phyloP scores from a whole-genome alignment of 257 asterid genomes.

The Ilex aquifolium region DNA sequence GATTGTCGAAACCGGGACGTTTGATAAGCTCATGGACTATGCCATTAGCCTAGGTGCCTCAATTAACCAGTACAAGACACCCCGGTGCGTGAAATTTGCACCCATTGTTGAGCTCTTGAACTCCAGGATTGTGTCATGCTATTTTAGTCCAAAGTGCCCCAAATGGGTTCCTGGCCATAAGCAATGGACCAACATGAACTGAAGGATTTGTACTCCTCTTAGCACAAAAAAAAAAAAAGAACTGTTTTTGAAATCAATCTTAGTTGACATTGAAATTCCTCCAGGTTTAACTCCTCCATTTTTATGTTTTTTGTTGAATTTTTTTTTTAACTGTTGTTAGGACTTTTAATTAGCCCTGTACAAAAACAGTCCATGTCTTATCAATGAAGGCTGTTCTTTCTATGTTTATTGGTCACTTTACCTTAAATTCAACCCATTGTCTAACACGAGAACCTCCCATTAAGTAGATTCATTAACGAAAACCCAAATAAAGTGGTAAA shows the following conservation, averaged over 20 bases:
- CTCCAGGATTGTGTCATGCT: constrained; percentile 21
- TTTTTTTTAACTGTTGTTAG: not conserved
- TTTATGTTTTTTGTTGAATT: not conserved
- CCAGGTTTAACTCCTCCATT: not conserved
- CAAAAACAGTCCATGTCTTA: not conserved
- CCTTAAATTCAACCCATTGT: no score
- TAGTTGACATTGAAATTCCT: not conserved
- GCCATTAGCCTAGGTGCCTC: constrained; percentile 38
- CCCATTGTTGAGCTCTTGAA: constrained; percentile 32
- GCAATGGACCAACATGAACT: constrained; percentile 24
- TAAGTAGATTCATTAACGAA: no score
- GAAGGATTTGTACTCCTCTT: not conserved
- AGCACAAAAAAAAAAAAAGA: not conserved
- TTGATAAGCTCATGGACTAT: constrained; percentile 39
- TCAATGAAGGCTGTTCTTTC: no score
- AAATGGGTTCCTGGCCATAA: constrained; percentile 34
- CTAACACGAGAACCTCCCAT: no score
- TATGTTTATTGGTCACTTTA: no score
- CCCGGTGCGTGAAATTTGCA: constrained; percentile 38
- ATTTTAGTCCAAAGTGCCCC: constrained; percentile 33
- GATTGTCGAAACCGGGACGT: constrained; percentile 35
- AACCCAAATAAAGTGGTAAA: no score
- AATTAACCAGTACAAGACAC: constrained; percentile 36
- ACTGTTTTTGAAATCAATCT: not conserved
- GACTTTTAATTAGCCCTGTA: not conserved